These are phyloP conservation scores for Alnus rubra DNA, from an alignment of 306 rosid species.

Conservation along the genomic window DNA sequence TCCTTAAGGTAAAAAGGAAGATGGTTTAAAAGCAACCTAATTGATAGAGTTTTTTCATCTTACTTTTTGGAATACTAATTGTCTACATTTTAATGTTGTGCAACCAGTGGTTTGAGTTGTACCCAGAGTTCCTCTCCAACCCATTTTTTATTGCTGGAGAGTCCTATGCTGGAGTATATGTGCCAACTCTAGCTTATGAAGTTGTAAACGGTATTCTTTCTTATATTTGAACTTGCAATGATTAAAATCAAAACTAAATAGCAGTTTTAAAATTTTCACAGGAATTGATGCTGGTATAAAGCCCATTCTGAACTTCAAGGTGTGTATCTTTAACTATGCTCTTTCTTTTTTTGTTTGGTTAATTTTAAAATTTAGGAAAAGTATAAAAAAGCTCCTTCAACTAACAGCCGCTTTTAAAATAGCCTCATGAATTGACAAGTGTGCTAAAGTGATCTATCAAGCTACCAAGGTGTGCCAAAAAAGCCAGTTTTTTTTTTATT, in stretches of 20 bases:
- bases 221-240: neutral
- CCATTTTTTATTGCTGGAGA: conserved; percentile 81
- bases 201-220: conserved; percentile 63
- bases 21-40: neutral
- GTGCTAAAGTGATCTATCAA: no score
- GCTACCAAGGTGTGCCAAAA: no score
- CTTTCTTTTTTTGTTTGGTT: conserved; percentile 16
- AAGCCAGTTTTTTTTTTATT: no score
- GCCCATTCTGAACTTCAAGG: conserved; percentile 81
- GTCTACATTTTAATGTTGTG: conserved; percentile 13
- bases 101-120: conserved; percentile 81
- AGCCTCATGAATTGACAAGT: no score
- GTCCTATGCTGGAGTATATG: conserved; percentile 92
- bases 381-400: no score
- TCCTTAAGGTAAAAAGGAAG: conserved; percentile 66
- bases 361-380: conserved; percentile 5
- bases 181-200: conserved; percentile 83
- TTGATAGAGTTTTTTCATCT: conserved; percentile 17
- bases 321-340: conserved; percentile 29
- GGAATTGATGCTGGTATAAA: conserved; percentile 62
- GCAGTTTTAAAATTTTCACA: conserved; percentile 29
- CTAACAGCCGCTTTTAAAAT: no score
- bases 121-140: conserved; percentile 70
- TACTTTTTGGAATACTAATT: conserved; percentile 27
- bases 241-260: conserved; percentile 14